Evolutionary conservation across 192 early-diverging fungal species (phyloP), one percentile per base, ranked within the genome.

Genomic region (Kickxella alabastrina): DNA sequence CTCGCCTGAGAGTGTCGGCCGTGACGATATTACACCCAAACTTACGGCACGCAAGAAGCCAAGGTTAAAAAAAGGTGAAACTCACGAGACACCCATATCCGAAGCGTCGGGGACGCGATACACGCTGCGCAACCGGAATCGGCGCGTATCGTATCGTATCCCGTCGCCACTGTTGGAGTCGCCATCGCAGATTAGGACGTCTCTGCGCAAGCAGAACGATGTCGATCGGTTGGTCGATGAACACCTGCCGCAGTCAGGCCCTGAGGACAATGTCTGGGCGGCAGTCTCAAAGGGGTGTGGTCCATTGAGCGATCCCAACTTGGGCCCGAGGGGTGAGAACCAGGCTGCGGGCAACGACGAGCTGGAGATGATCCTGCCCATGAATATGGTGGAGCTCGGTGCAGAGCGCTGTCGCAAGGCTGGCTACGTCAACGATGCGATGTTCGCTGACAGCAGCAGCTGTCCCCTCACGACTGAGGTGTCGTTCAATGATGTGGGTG

Each of bases 401-500:
- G 31, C 24, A 3, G 60, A 54, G 40, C 52, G 60, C 26, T 62
- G 60, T 31, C 51, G 52, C 14, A 35, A 46, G 0, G 60, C 60
- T 0, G 60, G 60, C 2, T 49, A 43, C 10, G 14, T 49, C 27
- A 48, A 34, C n/a, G 31, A 48, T n/a, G 31, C 18, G 28, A 6
- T 34, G 45, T 34, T 48, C 19, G 44, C 24, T 7, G 10, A 7
- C 19, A 24, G 23, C 42, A 6, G 23, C 3, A 22, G 23, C 14
- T 3, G 22, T 22, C 6, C 32, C 9, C 21, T 17, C 3, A 10
- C 12, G 34, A 17, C 13, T 4, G 29, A 26, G 13, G 35, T 38
- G 8, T 62, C 66, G 13, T 80, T 80, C 35, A 59, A 60, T 6
- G 61, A 67, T 17, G 60, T 80, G 10, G 79, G 79, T 8, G 79